Percentiles rank a stretch among this genome's conserved stretches.
Evolutionary conservation across 2,329 filamentous ascomycete genomes (phyloP).

Genomic region (Cladosporium velox): DNA sequence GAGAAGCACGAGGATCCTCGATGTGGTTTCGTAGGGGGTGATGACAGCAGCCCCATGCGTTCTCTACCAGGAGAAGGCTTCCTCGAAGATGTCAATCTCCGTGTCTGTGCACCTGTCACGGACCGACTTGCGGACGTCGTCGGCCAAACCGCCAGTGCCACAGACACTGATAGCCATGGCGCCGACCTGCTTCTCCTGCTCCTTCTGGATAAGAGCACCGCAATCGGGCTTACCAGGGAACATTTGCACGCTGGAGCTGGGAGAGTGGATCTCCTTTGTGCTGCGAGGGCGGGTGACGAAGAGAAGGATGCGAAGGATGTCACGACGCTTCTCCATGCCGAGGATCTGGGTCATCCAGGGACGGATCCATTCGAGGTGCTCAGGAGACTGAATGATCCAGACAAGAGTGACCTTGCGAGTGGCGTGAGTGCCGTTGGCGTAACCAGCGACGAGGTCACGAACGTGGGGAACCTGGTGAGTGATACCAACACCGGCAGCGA

Average conservation of each 20-base stretch:
- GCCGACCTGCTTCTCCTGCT: slow-evolving; percentile 78
- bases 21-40: not conserved
- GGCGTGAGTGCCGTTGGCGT: slow-evolving; percentile 72
- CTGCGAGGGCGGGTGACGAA: slow-evolving; percentile 88
- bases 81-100: slow-evolving; percentile 76
- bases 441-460: slow-evolving; percentile 59
- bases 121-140: slow-evolving; percentile 71
- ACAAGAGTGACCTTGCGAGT: slow-evolving; percentile 80
- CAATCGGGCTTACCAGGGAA: slow-evolving; percentile 87
- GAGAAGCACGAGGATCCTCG: not conserved
- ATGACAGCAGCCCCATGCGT: not conserved
- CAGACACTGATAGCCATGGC: slow-evolving; percentile 87
- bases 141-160: slow-evolving; percentile 71
- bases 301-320: slow-evolving; percentile 81
- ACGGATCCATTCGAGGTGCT: slow-evolving; percentile 89
- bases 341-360: slow-evolving; percentile 89
- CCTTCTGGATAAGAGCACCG: slow-evolving; percentile 73
- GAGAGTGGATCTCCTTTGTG: slow-evolving; percentile 76
- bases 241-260: slow-evolving; percentile 83
- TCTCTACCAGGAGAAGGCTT: slow-evolving; percentile 68
- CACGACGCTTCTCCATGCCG: slow-evolving; percentile 74
- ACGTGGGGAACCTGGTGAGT: slow-evolving; percentile 92
- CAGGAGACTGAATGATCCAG: slow-evolving; percentile 89
- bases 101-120: slow-evolving; percentile 64
- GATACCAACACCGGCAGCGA: slow-evolving; percentile 91